A percentile compares a stretch with the other conserved stretches of the same genome.
These are phyloP conservation scores for Umbilicaria muhlenbergii DNA, from an alignment of 495 filamentous ascomycete species.

Conservation along the genomic window DNA sequence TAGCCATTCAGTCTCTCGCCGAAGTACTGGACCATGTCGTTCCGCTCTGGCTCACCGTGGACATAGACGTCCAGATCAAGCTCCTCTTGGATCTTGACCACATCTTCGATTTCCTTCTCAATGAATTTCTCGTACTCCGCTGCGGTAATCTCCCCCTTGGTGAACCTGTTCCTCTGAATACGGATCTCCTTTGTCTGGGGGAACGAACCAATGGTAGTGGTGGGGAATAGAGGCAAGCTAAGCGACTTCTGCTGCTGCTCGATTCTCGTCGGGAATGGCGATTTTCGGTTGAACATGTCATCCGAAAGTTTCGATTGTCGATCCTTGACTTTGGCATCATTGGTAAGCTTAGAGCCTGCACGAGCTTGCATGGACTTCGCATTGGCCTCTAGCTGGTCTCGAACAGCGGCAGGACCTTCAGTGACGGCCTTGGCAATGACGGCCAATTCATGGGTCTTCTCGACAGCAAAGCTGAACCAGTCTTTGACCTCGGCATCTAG, in stretches of 20 bases:
- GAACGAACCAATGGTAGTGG: slow-evolving; percentile 98
- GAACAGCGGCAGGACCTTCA: slow-evolving; percentile 72
- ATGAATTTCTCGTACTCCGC: slow-evolving; percentile 96
- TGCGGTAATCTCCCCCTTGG: slow-evolving; percentile 87
- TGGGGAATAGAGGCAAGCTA: slow-evolving; percentile 90
- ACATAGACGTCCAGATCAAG: slow-evolving; percentile 92
- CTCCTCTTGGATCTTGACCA: slow-evolving; percentile 93
- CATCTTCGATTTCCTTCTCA: slow-evolving; percentile 86
- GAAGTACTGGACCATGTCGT: slow-evolving; percentile 99
- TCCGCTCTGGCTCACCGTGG: slow-evolving; percentile 97
- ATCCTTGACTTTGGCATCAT: slow-evolving; percentile 91
- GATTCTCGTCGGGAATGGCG: slow-evolving; percentile 67
- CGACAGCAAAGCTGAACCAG: slow-evolving; percentile 95
- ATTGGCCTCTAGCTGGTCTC: slow-evolving; percentile 80
- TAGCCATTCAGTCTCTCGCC: slow-evolving; percentile 94
- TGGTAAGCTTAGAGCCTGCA: slow-evolving; percentile 81
- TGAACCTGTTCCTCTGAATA: slow-evolving; percentile 88
- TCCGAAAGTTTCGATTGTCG: slow-evolving; percentile 74
- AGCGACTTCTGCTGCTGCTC: slow-evolving; percentile 74
- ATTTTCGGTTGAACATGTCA: slow-evolving; percentile 81
- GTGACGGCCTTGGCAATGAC: slow-evolving; percentile 94
- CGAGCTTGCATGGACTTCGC: slow-evolving; percentile 79
- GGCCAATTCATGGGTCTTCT: slow-evolving; percentile 85
- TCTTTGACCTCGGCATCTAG: slow-evolving; percentile 80
- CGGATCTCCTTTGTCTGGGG: slow-evolving; percentile 98